These are phyloP conservation scores for Recurvomyces mirabilis DNA, from an alignment of 495 filamentous ascomycete species.

Conservation along the genomic window DNA sequence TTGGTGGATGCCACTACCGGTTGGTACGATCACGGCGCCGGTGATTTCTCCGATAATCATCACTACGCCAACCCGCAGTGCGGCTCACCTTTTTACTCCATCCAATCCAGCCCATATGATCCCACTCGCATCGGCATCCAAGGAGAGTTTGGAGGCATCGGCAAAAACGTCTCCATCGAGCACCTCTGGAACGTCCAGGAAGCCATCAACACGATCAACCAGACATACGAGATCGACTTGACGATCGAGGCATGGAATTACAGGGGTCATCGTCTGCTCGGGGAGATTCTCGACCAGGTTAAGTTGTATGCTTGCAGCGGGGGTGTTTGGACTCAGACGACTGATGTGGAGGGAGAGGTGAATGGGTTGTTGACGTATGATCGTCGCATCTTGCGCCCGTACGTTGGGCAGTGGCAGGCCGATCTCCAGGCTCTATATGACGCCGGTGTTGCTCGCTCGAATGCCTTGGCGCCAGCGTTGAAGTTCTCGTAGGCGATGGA, in stretches of 20 bases:
- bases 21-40: constrained; percentile 51
- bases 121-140: constrained; percentile 50
- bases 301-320: constrained; percentile 46
- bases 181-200: constrained; percentile 47
- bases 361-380: constrained; percentile 61
- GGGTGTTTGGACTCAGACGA: constrained; percentile 55
- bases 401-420: constrained; percentile 46
- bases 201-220: constrained; percentile 46
- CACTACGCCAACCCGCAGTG: constrained; percentile 63
- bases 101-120: constrained; percentile 45
- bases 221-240: constrained; percentile 54
- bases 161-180: constrained; percentile 47
- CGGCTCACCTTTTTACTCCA: constrained; percentile 52
- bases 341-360: constrained; percentile 64
- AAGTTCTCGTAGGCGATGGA: no score
- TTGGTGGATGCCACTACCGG: constrained; percentile 50
- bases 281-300: constrained; percentile 48
- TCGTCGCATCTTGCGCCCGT: constrained; percentile 41
- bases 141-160: constrained; percentile 58
- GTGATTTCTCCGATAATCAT: constrained; percentile 57
- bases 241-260: constrained; percentile 53
- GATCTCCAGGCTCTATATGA: constrained; percentile 51
- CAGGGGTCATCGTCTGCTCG: constrained; percentile 42
- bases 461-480: no score
- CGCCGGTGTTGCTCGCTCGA: constrained; percentile 31